These are phyloP conservation scores for Collybia sordida DNA, from an alignment of 768 basidiomycete genomes.

Conservation along the genomic window DNA sequence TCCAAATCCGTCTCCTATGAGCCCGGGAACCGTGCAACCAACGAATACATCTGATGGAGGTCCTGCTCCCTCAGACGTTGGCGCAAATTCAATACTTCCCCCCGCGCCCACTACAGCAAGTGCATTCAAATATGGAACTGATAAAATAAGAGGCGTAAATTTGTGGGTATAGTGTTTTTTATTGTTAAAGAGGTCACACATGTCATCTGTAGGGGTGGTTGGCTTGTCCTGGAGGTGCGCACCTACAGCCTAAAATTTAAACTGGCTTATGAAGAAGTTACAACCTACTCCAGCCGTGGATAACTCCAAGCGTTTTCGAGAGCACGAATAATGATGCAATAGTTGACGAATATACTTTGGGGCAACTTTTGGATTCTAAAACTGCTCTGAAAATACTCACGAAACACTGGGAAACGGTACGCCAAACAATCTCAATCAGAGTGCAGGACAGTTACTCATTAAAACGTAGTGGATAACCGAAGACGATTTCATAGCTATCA, in stretches of 20 bases:
- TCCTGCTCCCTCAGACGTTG: conserved; percentile 8
- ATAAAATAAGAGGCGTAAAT: conserved; percentile 59
- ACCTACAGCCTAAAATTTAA: neutral
- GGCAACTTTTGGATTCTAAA: conserved; percentile 45
- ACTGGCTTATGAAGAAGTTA: neutral
- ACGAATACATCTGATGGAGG: neutral
- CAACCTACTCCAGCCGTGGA: conserved; percentile 57
- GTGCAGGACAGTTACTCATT: neutral
- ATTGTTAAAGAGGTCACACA: neutral
- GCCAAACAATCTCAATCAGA: conserved; percentile 8
- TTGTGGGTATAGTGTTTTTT: conserved; percentile 41
- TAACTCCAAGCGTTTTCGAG: conserved; percentile 73
- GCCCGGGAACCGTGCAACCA: too few relatives aligned
- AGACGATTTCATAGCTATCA: conserved; percentile 65
- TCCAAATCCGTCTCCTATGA: neutral
- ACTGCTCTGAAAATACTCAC: conserved; percentile 42
- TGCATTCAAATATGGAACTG: conserved; percentile 42
- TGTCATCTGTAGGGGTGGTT: conserved; percentile 41
- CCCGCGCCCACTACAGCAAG: conserved; percentile 19
- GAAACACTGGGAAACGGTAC: conserved; percentile 57
- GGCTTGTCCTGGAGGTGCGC: conserved; percentile 60
- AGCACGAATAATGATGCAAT: conserved; percentile 55
- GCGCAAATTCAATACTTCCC: conserved; percentile 5
- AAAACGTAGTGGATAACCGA: conserved; percentile 57
- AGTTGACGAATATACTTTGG: conserved; percentile 64